Evolutionary conservation across 441 rosid species (phyloP).

Genomic region (Sinapis alba): DNA sequence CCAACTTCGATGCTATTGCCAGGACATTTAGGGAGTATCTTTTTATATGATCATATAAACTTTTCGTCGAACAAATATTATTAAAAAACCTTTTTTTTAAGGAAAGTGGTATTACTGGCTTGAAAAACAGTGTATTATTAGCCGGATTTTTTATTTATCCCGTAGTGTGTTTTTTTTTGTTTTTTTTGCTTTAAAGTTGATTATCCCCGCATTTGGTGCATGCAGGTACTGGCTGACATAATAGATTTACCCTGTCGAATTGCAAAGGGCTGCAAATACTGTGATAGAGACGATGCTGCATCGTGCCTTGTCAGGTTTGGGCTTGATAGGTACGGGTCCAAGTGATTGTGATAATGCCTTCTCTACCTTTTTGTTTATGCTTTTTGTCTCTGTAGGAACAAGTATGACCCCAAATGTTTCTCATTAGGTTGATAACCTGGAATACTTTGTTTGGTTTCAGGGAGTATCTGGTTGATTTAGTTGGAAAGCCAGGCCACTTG

Average conservation of each 20-base stretch:
- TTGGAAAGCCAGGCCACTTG: conserved; percentile 87
- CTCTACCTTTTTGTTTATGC: conserved; percentile 11
- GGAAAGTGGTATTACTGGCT: conserved; percentile 12
- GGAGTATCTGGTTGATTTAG: conserved; percentile 94
- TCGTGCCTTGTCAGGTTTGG: conserved; percentile 97
- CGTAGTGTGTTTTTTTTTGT: not conserved
- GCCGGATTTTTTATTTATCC: not conserved
- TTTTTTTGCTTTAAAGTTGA: not conserved
- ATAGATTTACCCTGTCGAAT: conserved; percentile 98
- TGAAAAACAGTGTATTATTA: not conserved
- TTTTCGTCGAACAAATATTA: not conserved
- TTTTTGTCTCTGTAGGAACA: conserved; percentile 12
- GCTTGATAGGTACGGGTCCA: conserved; percentile 70
- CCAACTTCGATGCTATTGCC: conserved; percentile 20
- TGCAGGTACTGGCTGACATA: conserved; percentile 87
- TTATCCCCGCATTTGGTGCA: conserved; percentile 29
- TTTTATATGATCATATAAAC: not conserved
- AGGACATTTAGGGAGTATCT: not conserved
- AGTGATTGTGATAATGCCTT: conserved; percentile 7
- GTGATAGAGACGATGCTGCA: conserved; percentile 83
- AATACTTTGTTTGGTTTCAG: conserved; percentile 51
- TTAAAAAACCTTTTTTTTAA: not conserved
- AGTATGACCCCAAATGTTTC: not conserved
- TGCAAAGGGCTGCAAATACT: conserved; percentile 95
- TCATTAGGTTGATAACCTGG: conserved; percentile 17